phyloP scores from a whole-genome alignment of 257 asterid species.

The Nicotiana knightiana region DNA sequence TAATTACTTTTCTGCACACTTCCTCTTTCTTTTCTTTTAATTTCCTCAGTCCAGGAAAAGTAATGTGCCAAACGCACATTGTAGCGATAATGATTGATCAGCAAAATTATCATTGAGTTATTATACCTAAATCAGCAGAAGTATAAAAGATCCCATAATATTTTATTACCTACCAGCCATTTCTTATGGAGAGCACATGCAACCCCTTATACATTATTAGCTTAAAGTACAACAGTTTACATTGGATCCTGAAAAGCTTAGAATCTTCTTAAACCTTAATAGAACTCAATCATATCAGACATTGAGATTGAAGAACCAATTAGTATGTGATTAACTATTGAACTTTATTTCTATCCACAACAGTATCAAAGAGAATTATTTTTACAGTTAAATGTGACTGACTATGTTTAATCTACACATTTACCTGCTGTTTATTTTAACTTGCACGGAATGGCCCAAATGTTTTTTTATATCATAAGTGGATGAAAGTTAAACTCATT shows the following conservation, averaged over 20 bases:
- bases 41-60: background rate
- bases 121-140: background rate
- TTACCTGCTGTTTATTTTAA: background rate
- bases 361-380: background rate
- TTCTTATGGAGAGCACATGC: conserved; percentile 13
- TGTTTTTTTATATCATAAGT: background rate
- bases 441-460: background rate
- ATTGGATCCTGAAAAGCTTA: conserved; percentile 5
- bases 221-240: background rate
- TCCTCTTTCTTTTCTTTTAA: background rate
- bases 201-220: background rate
- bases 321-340: background rate
- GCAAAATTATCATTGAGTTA: background rate
- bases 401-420: background rate
- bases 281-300: background rate
- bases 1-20: background rate
- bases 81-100: background rate
- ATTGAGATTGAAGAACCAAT: background rate
- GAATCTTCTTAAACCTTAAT: conserved; percentile 10
- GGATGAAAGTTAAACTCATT: background rate
- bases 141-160: background rate
- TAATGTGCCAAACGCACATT: background rate
- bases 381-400: background rate
- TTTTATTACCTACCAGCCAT: background rate
- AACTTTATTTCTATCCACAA: background rate